Conservation (phyloP, 2,329 filamentous ascomycete species). For the Polytolypa hystricis region DNA sequence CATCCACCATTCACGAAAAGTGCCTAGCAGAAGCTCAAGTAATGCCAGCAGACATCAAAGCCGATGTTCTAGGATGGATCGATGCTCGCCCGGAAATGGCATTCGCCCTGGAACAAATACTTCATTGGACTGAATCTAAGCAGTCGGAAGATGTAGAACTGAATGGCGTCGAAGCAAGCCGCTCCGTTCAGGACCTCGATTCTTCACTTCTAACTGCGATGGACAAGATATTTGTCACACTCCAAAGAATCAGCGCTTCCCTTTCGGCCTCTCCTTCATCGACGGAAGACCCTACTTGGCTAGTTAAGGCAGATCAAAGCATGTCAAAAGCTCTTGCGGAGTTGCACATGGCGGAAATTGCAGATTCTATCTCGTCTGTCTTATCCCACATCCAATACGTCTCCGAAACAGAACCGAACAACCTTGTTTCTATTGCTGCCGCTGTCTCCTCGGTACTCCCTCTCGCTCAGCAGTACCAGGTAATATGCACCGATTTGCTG, state of each 20-base stretch:
- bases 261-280: constrained; percentile 46
- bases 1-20: constrained; percentile 20
- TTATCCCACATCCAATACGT: constrained; percentile 37
- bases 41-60: constrained; percentile 21
- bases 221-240: constrained; percentile 65
- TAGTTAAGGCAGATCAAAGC: constrained; percentile 45
- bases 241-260: constrained; percentile 58
- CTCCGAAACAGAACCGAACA: constrained; percentile 30
- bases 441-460: constrained; percentile 55
- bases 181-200: constrained; percentile 40
- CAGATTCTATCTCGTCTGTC: constrained; percentile 32
- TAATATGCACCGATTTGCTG: constrained; percentile 49
- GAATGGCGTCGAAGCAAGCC: constrained; percentile 5
- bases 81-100: constrained; percentile 45
- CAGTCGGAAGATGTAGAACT: constrained; percentile 10
- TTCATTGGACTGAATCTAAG: constrained; percentile 48
- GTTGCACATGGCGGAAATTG: constrained; percentile 49
- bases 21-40: constrained; percentile 19
- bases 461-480: constrained; percentile 61
- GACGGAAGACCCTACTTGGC: constrained; percentile 52
- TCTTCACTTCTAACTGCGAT: constrained; percentile 51
- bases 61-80: constrained; percentile 35
- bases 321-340: constrained; percentile 45
- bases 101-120: constrained; percentile 56
- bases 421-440: constrained; percentile 41